phyloP scores from a whole-genome alignment of 306 rosid species.

The Delonix regia region DNA sequence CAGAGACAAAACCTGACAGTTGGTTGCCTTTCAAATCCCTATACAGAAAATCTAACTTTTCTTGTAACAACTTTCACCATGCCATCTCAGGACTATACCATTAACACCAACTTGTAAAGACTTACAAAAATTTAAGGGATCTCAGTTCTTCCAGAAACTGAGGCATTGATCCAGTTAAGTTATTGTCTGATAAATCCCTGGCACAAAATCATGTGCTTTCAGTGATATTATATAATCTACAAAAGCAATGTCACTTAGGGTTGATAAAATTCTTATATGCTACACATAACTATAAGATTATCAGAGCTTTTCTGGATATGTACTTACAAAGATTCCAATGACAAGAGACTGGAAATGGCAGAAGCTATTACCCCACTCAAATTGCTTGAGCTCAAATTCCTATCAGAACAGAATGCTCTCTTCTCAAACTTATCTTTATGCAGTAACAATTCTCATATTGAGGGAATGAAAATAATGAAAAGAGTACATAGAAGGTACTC shows the following conservation, averaged over 20 bases:
- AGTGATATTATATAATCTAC: constrained; percentile 6
- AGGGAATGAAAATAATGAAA: background rate
- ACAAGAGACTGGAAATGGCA: constrained; percentile 53
- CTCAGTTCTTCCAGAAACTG: constrained; percentile 53
- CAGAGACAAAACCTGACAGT: constrained; percentile 56
- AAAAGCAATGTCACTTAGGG: constrained; percentile 3
- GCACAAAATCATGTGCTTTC: constrained; percentile 11
- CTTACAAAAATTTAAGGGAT: constrained; percentile 64
- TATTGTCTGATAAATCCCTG: constrained; percentile 72
- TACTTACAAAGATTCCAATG: constrained; percentile 60
- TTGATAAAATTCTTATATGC: background rate
- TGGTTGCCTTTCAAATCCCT: constrained; percentile 63
- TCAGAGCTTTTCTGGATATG: constrained; percentile 12
- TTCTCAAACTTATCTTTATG: constrained; percentile 20
- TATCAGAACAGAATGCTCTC: constrained; percentile 31
- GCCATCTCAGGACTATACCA: background rate
- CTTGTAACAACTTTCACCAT: constrained; percentile 22
- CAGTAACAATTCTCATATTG: background rate
- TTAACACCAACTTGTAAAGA: background rate
- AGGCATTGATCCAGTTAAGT: constrained; percentile 59
- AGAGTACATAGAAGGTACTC: constrained; percentile 30
- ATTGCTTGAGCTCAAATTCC: constrained; percentile 63
- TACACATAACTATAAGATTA: background rate
- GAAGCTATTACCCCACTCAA: constrained; percentile 53
- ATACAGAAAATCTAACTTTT: constrained; percentile 19